Conservation (phyloP, 192 early-diverging fungal genomes). For the Backusella parvicylindrica region DNA sequence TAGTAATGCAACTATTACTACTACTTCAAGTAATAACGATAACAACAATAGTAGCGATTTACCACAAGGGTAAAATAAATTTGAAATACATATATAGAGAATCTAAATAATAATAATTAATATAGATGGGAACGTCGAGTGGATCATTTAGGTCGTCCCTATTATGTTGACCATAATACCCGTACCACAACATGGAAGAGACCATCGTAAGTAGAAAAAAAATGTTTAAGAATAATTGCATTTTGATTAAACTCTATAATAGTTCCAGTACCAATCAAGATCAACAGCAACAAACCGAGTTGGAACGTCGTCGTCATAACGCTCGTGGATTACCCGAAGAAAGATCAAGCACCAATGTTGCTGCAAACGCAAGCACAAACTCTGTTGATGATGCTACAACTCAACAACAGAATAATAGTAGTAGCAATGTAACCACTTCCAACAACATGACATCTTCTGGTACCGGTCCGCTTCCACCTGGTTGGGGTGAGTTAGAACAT, state of each 20-base stretch:
- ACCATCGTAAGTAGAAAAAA: conserved; percentile 26
- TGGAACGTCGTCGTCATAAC: conserved; percentile 72
- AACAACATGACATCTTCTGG: conserved; percentile 45
- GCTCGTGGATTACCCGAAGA: conserved; percentile 80
- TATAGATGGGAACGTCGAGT: conserved; percentile 91
- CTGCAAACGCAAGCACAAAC: conserved; percentile 22
- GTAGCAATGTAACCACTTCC: neutral
- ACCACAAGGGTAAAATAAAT: conserved; percentile 17
- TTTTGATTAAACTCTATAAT: no score
- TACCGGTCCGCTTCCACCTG: conserved; percentile 74
- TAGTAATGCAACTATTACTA: no score
- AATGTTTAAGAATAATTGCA: neutral
- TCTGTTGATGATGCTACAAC: neutral
- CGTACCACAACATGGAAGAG: conserved; percentile 91
- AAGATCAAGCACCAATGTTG: conserved; percentile 6
- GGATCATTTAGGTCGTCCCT: conserved; percentile 87
- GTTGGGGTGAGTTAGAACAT: conserved; percentile 48
- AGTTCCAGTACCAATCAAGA: conserved; percentile 36
- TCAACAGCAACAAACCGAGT: conserved; percentile 54
- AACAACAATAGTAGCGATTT: conserved; percentile 7
- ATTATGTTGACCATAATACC: conserved; percentile 96
- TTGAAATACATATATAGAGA: no score
- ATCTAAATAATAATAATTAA: neutral
- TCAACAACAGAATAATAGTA: neutral
- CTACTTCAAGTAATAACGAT: neutral